Evolutionary conservation across 2,329 filamentous ascomycete genomes (phyloP), one percentile per base, ranked within the genome.

Genomic region (Ophiocordyceps camponoti-leonardi): DNA sequence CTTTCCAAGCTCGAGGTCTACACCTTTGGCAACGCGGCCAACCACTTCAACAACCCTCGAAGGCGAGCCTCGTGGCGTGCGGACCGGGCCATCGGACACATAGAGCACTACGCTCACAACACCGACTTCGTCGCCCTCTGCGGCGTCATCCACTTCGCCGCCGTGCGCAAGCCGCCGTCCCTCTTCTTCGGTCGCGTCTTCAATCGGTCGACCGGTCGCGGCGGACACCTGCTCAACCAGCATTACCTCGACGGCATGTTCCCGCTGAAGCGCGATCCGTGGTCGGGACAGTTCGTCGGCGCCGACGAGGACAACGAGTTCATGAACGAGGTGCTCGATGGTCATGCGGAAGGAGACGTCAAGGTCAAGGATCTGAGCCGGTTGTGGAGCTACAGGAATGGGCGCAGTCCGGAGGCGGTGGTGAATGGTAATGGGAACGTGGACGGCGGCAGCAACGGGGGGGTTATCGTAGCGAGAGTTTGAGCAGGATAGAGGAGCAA

Each of bases 21-120:
- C 59, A 88, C 83, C 0, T 90, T 90, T 57, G 84, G 82, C 26
- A 82, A 77, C 47, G 83, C 83, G 0, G 81, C 84, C 0, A 86
- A 86, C 54, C 83, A 88, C 58, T 88, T 86, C 66, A 87, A 87
- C 59, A 86, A 86, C 50, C 84, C 83, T 0, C 72, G 76, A 51
- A 67, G 71, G 3, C 70, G 73, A 47, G 53, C 65, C 12, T 53
- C 39, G n/a, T 41, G 22, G 39, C 39, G 19, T 2, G 39, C 39
- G 6, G 66, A 68, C 49, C 63, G 67, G 39, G 73, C 73, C 3
- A 79, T 90, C 44, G 69, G 73, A 6, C 72, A 87, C 51, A 80
- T 92, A 37, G 85, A 92, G 61, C 85, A 92, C 60, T 92, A 88
- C 54, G 81, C 79, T 3, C 83, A 88, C 56, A 72, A 71, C 10